Conservation (phyloP, 805 yeast genomes). For the Candida golubevii region DNA sequence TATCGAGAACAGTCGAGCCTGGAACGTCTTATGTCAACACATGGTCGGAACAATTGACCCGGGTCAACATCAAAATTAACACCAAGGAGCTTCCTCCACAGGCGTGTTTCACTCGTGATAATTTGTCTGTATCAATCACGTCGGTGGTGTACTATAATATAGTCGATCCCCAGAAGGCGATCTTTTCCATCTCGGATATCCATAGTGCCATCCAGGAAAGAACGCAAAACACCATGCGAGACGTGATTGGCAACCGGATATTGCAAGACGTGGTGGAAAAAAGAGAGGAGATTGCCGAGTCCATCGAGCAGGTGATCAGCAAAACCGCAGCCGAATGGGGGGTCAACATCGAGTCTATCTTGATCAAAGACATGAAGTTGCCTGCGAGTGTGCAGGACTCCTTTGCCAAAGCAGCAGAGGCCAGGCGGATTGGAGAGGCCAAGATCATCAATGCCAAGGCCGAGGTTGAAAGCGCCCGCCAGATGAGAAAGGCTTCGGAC, state of each 20-base stretch:
- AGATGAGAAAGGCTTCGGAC: slow-evolving; percentile 77
- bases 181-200: slow-evolving; percentile 52
- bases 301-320: slow-evolving; percentile 57
- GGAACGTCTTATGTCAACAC: slow-evolving; percentile 63
- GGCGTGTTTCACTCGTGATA: slow-evolving; percentile 66
- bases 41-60: slow-evolving; percentile 52
- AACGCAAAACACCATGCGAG: slow-evolving; percentile 70
- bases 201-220: slow-evolving; percentile 56
- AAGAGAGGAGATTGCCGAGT: slow-evolving; percentile 61
- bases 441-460: slow-evolving; percentile 72
- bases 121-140: slow-evolving; percentile 57
- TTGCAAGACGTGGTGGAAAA: slow-evolving; percentile 71
- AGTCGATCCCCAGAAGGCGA: slow-evolving; percentile 63
- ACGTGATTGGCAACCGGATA: slow-evolving; percentile 61
- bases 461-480: slow-evolving; percentile 70
- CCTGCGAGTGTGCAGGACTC: slow-evolving; percentile 54
- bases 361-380: slow-evolving; percentile 61
- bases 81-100: slow-evolving; percentile 66
- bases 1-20: slow-evolving; percentile 62
- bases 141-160: slow-evolving; percentile 66
- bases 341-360: slow-evolving; percentile 59
- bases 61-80: slow-evolving; percentile 52
- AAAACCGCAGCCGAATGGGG: slow-evolving; percentile 70
- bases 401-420: slow-evolving; percentile 70
- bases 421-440: slow-evolving; percentile 70